Conservation (phyloP, 2,329 filamentous ascomycete genomes). For the Sclerotiophoma versabilis region DNA sequence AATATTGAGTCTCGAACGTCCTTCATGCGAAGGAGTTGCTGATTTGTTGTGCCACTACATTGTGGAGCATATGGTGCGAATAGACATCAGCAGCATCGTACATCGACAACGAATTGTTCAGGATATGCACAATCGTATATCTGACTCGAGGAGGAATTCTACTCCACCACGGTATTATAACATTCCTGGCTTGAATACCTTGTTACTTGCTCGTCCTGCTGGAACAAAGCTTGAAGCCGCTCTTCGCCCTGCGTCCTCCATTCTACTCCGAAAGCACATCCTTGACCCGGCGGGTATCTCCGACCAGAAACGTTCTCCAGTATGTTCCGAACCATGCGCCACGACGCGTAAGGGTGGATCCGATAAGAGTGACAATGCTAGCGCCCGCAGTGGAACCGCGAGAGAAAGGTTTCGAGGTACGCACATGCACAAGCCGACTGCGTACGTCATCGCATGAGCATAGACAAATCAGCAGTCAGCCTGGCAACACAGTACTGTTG, state of each 20-base stretch:
- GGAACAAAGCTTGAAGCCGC: neutral
- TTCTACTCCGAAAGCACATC: neutral
- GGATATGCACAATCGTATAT: neutral
- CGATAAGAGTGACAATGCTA: conserved; percentile 2
- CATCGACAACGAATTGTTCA: neutral
- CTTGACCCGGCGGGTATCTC: neutral
- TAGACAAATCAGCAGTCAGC: neutral
- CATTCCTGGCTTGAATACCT: too few relatives aligned
- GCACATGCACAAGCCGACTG: neutral
- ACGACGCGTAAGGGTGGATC: neutral
- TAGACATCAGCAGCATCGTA: neutral
- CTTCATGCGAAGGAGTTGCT: neutral
- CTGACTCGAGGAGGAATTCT: too few relatives aligned
- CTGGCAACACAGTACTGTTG: too few relatives aligned
- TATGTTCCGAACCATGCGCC: neutral
- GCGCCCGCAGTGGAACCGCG: conserved; percentile 6
- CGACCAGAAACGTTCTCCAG: neutral
- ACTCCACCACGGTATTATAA: too few relatives aligned
- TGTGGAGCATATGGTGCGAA: neutral
- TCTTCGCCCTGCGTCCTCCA: neutral
- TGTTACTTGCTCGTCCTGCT: too few relatives aligned
- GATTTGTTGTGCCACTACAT: neutral
- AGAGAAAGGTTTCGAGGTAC: neutral
- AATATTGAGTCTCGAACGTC: neutral
- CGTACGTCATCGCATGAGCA: neutral